A percentile compares a stretch with the other conserved stretches of the same genome.
phyloP scores from a whole-genome alignment of 2,329 filamentous ascomycete genomes.

The Massarina eburnea region DNA sequence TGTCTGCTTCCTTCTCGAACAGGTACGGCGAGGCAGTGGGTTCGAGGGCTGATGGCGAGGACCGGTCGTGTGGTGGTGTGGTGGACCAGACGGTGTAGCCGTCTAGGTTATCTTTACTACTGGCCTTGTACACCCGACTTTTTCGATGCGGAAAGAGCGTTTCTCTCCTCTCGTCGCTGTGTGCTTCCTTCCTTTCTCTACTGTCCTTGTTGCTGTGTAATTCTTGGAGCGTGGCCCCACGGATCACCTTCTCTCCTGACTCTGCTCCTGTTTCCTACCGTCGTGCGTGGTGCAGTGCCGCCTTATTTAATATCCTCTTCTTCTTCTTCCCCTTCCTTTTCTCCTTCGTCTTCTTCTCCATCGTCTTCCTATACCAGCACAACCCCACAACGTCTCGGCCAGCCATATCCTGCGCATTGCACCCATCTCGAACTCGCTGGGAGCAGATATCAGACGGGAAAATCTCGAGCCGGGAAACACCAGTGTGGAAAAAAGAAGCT shows the following conservation, averaged over 20 bases:
- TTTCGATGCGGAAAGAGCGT: neutral
- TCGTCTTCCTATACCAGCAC: neutral
- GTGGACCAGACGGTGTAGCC: conserved; percentile 2
- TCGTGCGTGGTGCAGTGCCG: conserved; percentile 1
- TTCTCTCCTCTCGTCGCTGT: neutral
- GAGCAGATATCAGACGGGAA: neutral
- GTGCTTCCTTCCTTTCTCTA: conserved; percentile 13
- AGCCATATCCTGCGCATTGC: neutral
- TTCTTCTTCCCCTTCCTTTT: conserved; percentile 3
- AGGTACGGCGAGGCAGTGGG: conserved; percentile 3
- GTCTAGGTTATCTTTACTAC: neutral
- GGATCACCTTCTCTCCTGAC: neutral
- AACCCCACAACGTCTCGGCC: neutral
- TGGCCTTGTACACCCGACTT: conserved; percentile 4
- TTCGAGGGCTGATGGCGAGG: conserved; percentile 14
- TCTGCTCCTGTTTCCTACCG: conserved; percentile 5
- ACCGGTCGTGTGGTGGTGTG: neutral
- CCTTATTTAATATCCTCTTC: conserved; percentile 10
- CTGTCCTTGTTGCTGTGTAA: conserved; percentile 8
- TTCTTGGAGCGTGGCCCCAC: conserved; percentile 2
- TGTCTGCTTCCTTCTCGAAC: conserved; percentile 24
- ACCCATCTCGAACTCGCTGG: neutral
- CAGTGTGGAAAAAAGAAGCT: too few relatives aligned
- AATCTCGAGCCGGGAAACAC: too few relatives aligned
- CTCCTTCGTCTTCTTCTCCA: neutral